A percentile compares a stretch with the other conserved stretches of the same genome.
phyloP scores from a whole-genome alignment of 768 basidiomycete genomes.

The Kwoniella pini region DNA sequence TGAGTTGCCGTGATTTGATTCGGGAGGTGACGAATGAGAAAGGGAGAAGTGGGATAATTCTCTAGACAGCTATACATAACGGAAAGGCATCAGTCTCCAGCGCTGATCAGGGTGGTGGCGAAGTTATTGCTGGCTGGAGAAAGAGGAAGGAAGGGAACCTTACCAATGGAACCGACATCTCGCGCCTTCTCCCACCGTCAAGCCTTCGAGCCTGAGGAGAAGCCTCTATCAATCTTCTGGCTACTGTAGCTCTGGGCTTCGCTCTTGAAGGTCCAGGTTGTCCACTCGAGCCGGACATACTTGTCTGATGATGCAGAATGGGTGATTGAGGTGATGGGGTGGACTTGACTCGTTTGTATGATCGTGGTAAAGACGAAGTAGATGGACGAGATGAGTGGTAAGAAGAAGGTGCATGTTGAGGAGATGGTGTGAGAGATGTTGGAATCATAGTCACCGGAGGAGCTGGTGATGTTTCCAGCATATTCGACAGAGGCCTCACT shows the following conservation, averaged over 20 bases:
- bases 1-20: not conserved
- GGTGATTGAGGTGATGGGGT: constrained; percentile 26
- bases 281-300: not conserved
- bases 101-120: too few relatives aligned
- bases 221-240: constrained; percentile 11
- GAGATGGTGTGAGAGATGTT: constrained; percentile 9
- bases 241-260: constrained; percentile 9
- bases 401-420: not conserved
- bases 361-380: constrained; percentile 20
- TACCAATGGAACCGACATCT: constrained; percentile 47
- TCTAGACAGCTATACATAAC: constrained; percentile 41
- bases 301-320: not conserved
- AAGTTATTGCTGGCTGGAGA: too few relatives aligned
- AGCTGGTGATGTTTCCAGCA: constrained; percentile 6
- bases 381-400: constrained; percentile 20
- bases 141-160: constrained; percentile 14
- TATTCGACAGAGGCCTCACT: not conserved
- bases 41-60: constrained; percentile 45
- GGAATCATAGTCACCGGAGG: not conserved
- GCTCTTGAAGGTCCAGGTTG: constrained; percentile 6
- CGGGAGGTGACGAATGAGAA: constrained; percentile 23
- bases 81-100: too few relatives aligned
- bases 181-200: constrained; percentile 29
- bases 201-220: constrained; percentile 10
- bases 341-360: constrained; percentile 29